Percentiles rank a stretch among this genome's conserved stretches.
Conservation (phyloP, 2,329 filamentous ascomycete genomes). For the Fusarium citri region DNA sequence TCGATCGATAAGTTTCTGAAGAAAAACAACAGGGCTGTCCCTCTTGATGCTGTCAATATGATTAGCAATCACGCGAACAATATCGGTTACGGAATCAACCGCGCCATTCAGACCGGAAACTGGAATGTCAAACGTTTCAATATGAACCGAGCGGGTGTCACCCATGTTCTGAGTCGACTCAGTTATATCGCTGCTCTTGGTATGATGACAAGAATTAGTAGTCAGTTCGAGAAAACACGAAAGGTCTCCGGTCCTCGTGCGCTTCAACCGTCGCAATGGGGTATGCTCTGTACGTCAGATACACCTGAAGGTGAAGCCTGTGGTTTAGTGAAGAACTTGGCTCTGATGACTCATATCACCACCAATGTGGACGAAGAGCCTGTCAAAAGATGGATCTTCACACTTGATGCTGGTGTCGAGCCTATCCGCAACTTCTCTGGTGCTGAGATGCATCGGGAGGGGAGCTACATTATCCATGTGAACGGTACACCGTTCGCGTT, state of each 20-base stretch:
- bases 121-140: slow-evolving; percentile 98
- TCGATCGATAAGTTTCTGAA: slow-evolving; percentile 96
- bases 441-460: slow-evolving; percentile 85
- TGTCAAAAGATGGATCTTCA: slow-evolving; percentile 86
- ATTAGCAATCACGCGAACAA: slow-evolving; percentile 86
- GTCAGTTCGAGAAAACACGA: slow-evolving; percentile 98
- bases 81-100: slow-evolving; percentile 93
- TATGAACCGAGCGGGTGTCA: slow-evolving; percentile 97
- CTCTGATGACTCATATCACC: slow-evolving; percentile 98
- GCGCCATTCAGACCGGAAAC: slow-evolving; percentile 96
- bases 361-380: slow-evolving; percentile 95
- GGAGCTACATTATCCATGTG: slow-evolving; percentile 90
- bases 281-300: slow-evolving; percentile 97
- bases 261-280: slow-evolving; percentile 96
- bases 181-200: slow-evolving; percentile 97
- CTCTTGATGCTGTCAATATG: slow-evolving; percentile 87
- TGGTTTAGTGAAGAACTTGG: slow-evolving; percentile 96
- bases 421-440: slow-evolving; percentile 78
- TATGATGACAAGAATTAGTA: slow-evolving; percentile 99
- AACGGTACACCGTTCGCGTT: slow-evolving; percentile 95
- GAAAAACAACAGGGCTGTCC: slow-evolving; percentile 88
- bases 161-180: slow-evolving; percentile 92
- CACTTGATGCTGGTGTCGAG: slow-evolving; percentile 85
- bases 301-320: slow-evolving; percentile 99
- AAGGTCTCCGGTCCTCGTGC: slow-evolving; percentile 97